Conservation (phyloP, 2,329 filamentous ascomycete genomes). For the Ciborinia camelliae region DNA sequence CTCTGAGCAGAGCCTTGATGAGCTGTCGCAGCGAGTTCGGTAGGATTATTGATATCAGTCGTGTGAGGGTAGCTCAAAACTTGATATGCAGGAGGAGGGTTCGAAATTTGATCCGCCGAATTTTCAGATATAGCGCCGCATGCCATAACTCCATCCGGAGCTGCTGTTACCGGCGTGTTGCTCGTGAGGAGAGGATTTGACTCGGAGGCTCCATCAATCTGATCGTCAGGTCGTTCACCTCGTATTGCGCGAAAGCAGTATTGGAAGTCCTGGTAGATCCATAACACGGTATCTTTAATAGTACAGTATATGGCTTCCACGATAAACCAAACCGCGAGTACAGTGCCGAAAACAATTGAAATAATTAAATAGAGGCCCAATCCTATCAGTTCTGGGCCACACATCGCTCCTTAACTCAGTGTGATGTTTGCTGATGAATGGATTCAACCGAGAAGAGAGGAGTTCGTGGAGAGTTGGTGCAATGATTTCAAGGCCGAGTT, state of each 20-base stretch:
- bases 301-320: not conserved
- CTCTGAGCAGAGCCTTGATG: not conserved
- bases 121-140: not conserved
- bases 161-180: not conserved
- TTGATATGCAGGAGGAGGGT: not conserved
- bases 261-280: not conserved
- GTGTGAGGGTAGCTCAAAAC: not conserved
- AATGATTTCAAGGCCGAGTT: no score
- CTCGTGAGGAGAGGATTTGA: not conserved
- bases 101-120: not conserved
- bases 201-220: not conserved
- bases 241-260: not conserved
- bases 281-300: not conserved
- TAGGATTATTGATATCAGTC: not conserved
- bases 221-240: not conserved
- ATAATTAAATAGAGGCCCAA: no score
- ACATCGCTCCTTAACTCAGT: no score
- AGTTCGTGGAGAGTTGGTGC: no score
- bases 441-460: no score
- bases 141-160: no score
- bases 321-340: no score
- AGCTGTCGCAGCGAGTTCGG: not conserved
- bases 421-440: no score
- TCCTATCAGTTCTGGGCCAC: no score
- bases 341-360: no score